Evolutionary conservation across 2,329 filamentous ascomycete species (phyloP), one percentile per base, ranked within the genome.

Genomic region (Trichocomaceae sp.): DNA sequence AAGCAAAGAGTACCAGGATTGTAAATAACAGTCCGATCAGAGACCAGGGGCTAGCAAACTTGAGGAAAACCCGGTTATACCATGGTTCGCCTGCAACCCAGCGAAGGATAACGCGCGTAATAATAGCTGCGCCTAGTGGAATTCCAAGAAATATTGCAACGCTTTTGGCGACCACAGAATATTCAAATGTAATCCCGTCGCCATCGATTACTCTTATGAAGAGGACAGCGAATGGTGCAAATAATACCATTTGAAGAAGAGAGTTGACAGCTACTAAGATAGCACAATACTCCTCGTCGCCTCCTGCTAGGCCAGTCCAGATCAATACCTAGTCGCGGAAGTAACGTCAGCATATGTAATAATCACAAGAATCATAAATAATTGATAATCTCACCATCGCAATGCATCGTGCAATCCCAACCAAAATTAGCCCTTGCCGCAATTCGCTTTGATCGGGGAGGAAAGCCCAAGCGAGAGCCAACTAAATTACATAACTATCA

Each of bases 91-190:
- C 81, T 3, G 79, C 67, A 0, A 9, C 5, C 39, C 64, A 70
- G 2, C 83, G 79, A 5, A 95, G 69, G 0, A 67, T 63, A 58
- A 91, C 77, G 0, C 90, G 80, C 0, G 89, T 93, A 3, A 90
- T n/a, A 31, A 95, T 77, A 0, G 90, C 90, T 0, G 88, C 88
- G 1, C 77, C 89, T 0, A 96, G 79, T 0, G 90, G 90, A 22
- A 96, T 91, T 0, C 87, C 90, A 1, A 96, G 78, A 64, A 95
- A 96, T 1, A 90, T 87, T 0, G 82, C 90, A 0, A 96, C 90
- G 57, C 86, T 90, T 45, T 83, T 86, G 10, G 91, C 89, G 1
- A 90, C 88, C 0, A 80, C 78, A 0, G 77, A 69, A 69, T 93
- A 95, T 0, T 78, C 69, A n/a, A 83, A 72, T 2, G 61, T 60